Evolutionary conservation across 2,329 filamentous ascomycete species (phyloP).

Genomic region (Aureobasidium musti): DNA sequence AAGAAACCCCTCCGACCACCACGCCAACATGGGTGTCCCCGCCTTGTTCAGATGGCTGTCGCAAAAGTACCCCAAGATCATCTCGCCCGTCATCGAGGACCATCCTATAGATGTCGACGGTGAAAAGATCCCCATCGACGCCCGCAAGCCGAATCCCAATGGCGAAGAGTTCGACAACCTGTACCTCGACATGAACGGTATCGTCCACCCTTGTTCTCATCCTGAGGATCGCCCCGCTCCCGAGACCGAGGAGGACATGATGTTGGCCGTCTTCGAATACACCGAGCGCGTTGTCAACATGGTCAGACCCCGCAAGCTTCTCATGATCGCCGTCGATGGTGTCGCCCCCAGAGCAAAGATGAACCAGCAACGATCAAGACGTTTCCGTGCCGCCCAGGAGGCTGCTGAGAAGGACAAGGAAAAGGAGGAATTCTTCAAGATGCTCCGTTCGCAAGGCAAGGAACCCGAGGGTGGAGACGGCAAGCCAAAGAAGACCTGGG

Average conservation of each 20-base stretch:
- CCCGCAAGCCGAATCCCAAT: conserved; percentile 85
- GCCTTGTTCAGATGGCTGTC: conserved; percentile 96
- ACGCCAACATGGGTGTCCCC: conserved; percentile 78
- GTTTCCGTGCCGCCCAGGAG: conserved; percentile 92
- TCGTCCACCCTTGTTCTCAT: conserved; percentile 97
- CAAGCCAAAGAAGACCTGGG: conserved; percentile 84
- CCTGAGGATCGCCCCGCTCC: conserved; percentile 91
- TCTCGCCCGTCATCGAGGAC: conserved; percentile 87
- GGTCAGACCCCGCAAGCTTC: conserved; percentile 90
- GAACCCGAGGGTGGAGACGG: conserved; percentile 47
- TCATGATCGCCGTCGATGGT: conserved; percentile 98
- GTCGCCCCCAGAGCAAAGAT: conserved; percentile 98
- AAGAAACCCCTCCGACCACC: neutral
- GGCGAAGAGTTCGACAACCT: conserved; percentile 97
- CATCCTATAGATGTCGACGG: conserved; percentile 80
- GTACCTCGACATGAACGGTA: conserved; percentile 99
- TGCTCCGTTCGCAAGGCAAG: conserved; percentile 69
- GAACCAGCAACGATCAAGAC: conserved; percentile 97
- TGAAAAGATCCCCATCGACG: conserved; percentile 79
- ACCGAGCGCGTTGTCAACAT: conserved; percentile 99
- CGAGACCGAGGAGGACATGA: conserved; percentile 97
- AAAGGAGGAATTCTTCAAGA: conserved; percentile 81
- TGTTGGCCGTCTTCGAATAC: conserved; percentile 97
- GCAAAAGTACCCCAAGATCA: conserved; percentile 96
- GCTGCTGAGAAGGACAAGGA: conserved; percentile 92